Conservation (phyloP, 1,284 basidiomycete genomes). For the Trichosporon inkin region DNA sequence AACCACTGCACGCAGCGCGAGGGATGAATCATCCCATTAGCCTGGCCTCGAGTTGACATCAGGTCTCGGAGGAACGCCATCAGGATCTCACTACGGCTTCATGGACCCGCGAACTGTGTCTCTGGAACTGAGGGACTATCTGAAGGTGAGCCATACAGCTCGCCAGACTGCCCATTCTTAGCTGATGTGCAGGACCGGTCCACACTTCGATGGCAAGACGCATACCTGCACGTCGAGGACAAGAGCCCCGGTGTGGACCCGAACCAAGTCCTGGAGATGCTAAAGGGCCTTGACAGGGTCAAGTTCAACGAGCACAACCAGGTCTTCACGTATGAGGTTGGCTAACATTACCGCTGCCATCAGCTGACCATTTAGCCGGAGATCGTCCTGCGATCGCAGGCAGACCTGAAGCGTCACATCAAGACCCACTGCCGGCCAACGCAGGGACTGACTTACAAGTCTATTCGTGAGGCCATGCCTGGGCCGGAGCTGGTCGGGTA, state of each 20-base stretch:
- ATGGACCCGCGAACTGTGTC: slow-evolving; percentile 36
- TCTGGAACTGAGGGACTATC: slow-evolving; percentile 30
- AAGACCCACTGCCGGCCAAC: slow-evolving; percentile 38
- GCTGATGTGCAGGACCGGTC: slow-evolving; percentile 24
- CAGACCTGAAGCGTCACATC: slow-evolving; percentile 41
- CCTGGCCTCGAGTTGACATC: neutral
- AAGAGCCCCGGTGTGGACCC: slow-evolving; percentile 33
- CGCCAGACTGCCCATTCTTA: neutral
- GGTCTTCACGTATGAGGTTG: slow-evolving; percentile 45
- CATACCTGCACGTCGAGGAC: slow-evolving; percentile 36
- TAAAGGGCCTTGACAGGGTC: slow-evolving; percentile 42
- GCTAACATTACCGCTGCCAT: slow-evolving; percentile 11
- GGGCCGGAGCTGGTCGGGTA: slow-evolving; percentile 19
- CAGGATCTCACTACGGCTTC: slow-evolving; percentile 14
- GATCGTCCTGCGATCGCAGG: slow-evolving; percentile 31
- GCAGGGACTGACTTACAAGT: slow-evolving; percentile 32
- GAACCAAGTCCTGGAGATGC: slow-evolving; percentile 33
- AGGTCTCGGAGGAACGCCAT: slow-evolving; percentile 15
- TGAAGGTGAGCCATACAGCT: slow-evolving; percentile 27
- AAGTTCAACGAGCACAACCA: slow-evolving; percentile 43
- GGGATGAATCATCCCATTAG: too few relatives aligned
- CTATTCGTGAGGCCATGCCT: slow-evolving; percentile 36
- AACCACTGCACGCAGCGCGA: neutral
- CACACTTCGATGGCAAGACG: slow-evolving; percentile 36
- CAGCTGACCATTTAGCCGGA: slow-evolving; percentile 34